Evolutionary conservation across 2,329 filamentous ascomycete species (phyloP).

Genomic region (Hymenoscyphus occultus): DNA sequence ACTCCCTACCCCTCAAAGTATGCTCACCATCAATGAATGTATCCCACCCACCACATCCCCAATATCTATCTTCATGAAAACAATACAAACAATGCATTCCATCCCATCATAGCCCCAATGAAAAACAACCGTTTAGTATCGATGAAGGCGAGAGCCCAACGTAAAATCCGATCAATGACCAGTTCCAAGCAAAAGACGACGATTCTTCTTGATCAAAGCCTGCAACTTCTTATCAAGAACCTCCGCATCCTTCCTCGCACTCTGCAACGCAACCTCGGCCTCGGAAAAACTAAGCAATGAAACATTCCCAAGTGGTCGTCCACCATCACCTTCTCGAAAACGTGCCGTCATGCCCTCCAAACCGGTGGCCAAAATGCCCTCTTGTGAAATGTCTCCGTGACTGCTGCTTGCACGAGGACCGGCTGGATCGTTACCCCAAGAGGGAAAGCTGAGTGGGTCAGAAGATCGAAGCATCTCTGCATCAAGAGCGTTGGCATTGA

Average conservation of each 20-base stretch:
- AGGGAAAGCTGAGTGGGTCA: constrained; percentile 30
- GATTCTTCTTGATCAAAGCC: constrained; percentile 58
- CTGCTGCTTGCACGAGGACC: constrained; percentile 23
- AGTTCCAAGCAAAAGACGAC: constrained; percentile 47
- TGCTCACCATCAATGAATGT: too few species aligned
- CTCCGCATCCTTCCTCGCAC: constrained; percentile 57
- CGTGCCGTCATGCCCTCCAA: constrained; percentile 36
- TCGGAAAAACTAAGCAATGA: constrained; percentile 60
- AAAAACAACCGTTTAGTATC: not conserved
- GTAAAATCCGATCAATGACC: not conserved
- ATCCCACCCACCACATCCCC: too few species aligned
- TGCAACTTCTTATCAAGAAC: constrained; percentile 60
- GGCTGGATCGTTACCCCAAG: constrained; percentile 30
- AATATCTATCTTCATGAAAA: too few species aligned
- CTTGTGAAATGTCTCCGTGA: constrained; percentile 24
- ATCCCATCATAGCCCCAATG: not conserved
- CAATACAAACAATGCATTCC: not conserved
- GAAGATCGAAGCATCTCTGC: constrained; percentile 31
- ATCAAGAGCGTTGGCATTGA: constrained; percentile 35
- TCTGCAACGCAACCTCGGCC: constrained; percentile 52
- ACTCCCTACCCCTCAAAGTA: too few species aligned
- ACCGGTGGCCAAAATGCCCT: constrained; percentile 33
- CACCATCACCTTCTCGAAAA: constrained; percentile 33
- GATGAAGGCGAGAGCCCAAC: not conserved
- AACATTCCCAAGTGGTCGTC: constrained; percentile 33